Evolutionary conservation across 2,329 filamentous ascomycete genomes (phyloP), one percentile per base, ranked within the genome.

Genomic region (Chrysoporthe cubensis): DNA sequence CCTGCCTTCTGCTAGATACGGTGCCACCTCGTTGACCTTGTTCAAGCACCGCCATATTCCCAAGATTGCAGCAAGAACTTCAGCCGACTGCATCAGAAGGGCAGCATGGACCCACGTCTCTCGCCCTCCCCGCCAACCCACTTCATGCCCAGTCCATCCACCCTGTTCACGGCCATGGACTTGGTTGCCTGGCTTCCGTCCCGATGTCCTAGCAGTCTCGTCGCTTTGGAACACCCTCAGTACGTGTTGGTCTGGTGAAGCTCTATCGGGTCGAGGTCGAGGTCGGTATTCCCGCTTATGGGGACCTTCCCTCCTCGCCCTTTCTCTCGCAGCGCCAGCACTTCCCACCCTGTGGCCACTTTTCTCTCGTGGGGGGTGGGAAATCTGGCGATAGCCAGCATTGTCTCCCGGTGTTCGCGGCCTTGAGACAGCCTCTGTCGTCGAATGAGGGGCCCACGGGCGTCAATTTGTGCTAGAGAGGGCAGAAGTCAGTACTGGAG

Each of bases 401-500:
- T 16, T 13, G 16, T n/a, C 63, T 42, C 9, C 63, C 54, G 9
- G 52, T 50, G 32, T 52, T 50, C 14, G 63, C 54, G 6, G 52
- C 63, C 37, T 9, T 40, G 37, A 56, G 32, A 43, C 62, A 64
- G 14, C 48, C 48, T 11, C 62, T 44, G 37, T 64, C 62, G 11
- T 64, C 62, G 13, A 64, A 18, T 7, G 44, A 18, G 9, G 62
- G 62, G 13, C 48, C 62, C 14, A 46, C 18, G 16, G 62, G 62
- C 16, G 48, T 43, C 13, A 64, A 4, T 14, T 42, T 56, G 40
- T 64, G 62, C 48, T 64, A 18, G 3, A 56, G 26, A 54, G 13
- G 14, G 7, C 4, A 34, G 9, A 54, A 32, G 21, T 54, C 26
- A 54, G 50, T 54, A 16, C 37, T 54, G 21, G 13, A 21, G 14